Conservation (phyloP, 2,329 filamentous ascomycete species). For the Blastomyces emzantsi region DNA sequence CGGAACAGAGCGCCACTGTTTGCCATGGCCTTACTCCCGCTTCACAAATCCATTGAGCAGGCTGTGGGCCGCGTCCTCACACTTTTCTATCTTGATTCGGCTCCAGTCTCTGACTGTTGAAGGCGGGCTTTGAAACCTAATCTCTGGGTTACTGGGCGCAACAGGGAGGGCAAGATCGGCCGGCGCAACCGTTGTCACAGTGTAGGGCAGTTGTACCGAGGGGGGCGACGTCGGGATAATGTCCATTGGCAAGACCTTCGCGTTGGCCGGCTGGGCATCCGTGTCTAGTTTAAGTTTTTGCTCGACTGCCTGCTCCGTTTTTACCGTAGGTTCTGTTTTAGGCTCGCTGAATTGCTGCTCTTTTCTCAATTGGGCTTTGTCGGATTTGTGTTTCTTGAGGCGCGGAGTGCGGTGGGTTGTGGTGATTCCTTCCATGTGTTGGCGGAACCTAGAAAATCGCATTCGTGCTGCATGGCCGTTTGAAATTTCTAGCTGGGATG, state of each 20-base stretch:
- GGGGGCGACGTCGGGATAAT: not conserved
- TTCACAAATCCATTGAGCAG: conserved; percentile 19
- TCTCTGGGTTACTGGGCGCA: conserved; percentile 9
- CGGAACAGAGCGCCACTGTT: not conserved
- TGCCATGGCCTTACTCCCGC: conserved; percentile 15
- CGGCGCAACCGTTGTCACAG: conserved; percentile 16
- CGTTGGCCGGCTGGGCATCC: conserved; percentile 8
- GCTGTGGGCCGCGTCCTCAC: conserved; percentile 13
- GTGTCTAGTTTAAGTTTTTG: conserved; percentile 3
- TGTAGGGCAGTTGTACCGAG: conserved; percentile 1
- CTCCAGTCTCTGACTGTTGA: conserved; percentile 19
- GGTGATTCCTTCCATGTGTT: conserved; percentile 42
- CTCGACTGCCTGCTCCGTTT: conserved; percentile 9
- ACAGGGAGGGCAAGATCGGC: conserved; percentile 18
- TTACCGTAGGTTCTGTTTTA: not conserved
- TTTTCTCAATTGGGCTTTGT: conserved; percentile 16
- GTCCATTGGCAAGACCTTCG: not conserved
- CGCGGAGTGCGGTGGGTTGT: conserved; percentile 19
- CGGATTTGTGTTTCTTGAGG: conserved; percentile 23
- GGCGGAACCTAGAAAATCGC: conserved; percentile 47
- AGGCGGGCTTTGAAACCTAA: conserved; percentile 11
- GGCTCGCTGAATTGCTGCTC: conserved; percentile 14
- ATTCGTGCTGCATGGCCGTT: conserved; percentile 51
- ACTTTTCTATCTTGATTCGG: conserved; percentile 20
- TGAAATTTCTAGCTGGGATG: conserved; percentile 42